Evolutionary conservation across 2,329 filamentous ascomycete species (phyloP), one percentile per base, ranked within the genome.

Genomic region (Fusarium tuaranense): DNA sequence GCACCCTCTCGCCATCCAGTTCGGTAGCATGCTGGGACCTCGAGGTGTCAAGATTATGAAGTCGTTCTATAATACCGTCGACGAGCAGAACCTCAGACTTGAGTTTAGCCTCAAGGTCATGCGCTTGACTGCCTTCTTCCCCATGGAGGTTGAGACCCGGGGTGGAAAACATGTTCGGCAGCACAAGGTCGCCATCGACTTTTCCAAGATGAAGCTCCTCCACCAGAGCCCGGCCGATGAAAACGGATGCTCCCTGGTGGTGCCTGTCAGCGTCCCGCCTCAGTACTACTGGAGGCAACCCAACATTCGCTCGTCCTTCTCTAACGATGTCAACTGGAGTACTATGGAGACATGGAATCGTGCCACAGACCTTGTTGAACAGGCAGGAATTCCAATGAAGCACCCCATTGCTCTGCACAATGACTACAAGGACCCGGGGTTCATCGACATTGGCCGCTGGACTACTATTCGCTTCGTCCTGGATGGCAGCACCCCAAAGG

Each of bases 31-130:
- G 82, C 76, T 87, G 2, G 82, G 86, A 1, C 86, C 88, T 6
- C 83, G 82, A 4, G 84, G 85, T 0, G 90, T 95, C 86, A 88
- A 92, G 79, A 81, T 86, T 10, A 89, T 94, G 86, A 88, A 87
- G 63, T 74, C 76, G 1, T 38, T 82, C n/a, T 39, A 46, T 5
- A 27, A 66, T 3, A 61, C 66, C 5, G 10, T 55, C 7, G 65
- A 65, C 2, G 69, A 74, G 36, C 55, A 59, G 22, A 69, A 53
- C 2, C 32, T 84, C 7, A 78, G 71, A 18, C 39, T 85, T 13
- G 79, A 81, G 55, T 61, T 84, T 1, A 79, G 84, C 41, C 77
- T 82, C 36, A 76, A 72, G 18, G 51, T 70, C 13, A 81, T 78
- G 36, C 74, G 62, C 5, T 55, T 86, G 5, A 76, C 71, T 3